These are phyloP conservation scores for Leonotis leonurus DNA, from an alignment of 257 asterid genomes.

Conservation along the genomic window DNA sequence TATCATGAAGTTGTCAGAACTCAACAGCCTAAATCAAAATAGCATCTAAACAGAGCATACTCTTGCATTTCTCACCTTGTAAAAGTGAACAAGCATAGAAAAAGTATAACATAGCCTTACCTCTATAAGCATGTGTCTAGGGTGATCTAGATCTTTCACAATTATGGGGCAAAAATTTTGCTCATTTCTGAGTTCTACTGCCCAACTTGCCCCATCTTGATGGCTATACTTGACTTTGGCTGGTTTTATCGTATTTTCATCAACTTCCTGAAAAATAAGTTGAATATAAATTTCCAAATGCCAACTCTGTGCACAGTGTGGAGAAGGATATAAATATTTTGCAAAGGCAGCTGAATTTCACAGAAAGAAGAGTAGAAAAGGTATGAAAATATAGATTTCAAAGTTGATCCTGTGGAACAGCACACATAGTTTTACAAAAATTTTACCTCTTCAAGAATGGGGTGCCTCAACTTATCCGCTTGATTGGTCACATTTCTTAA, in stretches of 20 bases:
- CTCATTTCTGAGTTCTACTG: constrained; percentile 59
- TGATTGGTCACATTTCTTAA: constrained; percentile 53
- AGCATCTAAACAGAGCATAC: background rate
- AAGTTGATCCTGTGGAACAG: background rate
- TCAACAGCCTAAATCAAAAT: background rate
- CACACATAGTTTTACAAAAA: background rate
- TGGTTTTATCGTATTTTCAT: constrained; percentile 22
- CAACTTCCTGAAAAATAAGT: constrained; percentile 30
- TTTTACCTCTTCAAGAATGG: constrained; percentile 44
- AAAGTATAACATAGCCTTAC: constrained; percentile 22
- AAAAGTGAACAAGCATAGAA: background rate
- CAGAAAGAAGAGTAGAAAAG: background rate
- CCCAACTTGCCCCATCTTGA: constrained; percentile 83
- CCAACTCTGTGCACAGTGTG: background rate
- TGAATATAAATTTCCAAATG: background rate
- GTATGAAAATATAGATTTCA: background rate
- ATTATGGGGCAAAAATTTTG: constrained; percentile 61
- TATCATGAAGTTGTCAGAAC: background rate
- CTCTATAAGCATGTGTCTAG: constrained; percentile 89
- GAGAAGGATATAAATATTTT: too few species aligned
- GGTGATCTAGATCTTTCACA: constrained; percentile 76
- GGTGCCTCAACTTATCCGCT: constrained; percentile 62
- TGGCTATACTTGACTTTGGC: constrained; percentile 27
- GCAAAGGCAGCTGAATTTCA: background rate
- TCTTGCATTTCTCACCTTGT: background rate